Percentiles rank a stretch among this genome's conserved stretches.
phyloP scores from a whole-genome alignment of 768 basidiomycete genomes.

The Strobilomyces dryophilus region DNA sequence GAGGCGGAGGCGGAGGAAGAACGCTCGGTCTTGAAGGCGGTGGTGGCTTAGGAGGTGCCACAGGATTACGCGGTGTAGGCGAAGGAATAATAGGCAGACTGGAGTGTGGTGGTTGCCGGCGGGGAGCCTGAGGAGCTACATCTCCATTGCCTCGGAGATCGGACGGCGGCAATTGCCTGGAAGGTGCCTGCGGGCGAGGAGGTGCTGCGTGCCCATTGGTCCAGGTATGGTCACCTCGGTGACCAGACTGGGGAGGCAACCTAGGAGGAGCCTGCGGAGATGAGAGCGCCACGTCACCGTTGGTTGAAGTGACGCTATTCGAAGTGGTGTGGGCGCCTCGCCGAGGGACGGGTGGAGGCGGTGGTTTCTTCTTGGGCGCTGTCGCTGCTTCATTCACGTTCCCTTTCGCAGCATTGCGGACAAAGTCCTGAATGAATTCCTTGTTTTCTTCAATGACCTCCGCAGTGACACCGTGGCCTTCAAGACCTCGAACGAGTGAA shows the following conservation, averaged over 20 bases:
- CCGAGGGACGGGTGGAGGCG: slow-evolving; percentile 34
- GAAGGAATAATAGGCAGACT: slow-evolving; percentile 11
- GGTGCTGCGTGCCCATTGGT: slow-evolving; percentile 22
- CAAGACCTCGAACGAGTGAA: slow-evolving; percentile 61
- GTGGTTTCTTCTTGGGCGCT: slow-evolving; percentile 32
- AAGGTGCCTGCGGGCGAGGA: slow-evolving; percentile 32
- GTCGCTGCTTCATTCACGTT: slow-evolving; percentile 32
- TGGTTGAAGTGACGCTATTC: slow-evolving; percentile 23
- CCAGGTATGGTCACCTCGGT: slow-evolving; percentile 17
- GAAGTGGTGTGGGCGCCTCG: slow-evolving; percentile 25
- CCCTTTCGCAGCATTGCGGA: slow-evolving; percentile 44
- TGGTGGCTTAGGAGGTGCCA: slow-evolving; percentile 24
- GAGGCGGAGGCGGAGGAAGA: not conserved
- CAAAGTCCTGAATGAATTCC: slow-evolving; percentile 86
- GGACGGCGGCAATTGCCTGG: slow-evolving; percentile 27
- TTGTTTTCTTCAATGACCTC: slow-evolving; percentile 73
- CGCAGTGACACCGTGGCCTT: slow-evolving; percentile 58
- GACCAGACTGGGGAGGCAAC: slow-evolving; percentile 22
- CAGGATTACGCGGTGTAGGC: slow-evolving; percentile 26
- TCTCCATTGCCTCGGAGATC: slow-evolving; percentile 14
- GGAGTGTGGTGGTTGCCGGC: slow-evolving; percentile 27
- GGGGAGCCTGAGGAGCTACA: slow-evolving; percentile 23
- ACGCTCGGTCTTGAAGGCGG: slow-evolving; percentile 28
- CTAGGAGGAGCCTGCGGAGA: slow-evolving; percentile 34
- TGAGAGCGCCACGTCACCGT: slow-evolving; percentile 21